Percentiles rank a stretch among this genome's conserved stretches.
phyloP scores from a whole-genome alignment of 305 asterid genomes.

The Nicotiana rustica region DNA sequence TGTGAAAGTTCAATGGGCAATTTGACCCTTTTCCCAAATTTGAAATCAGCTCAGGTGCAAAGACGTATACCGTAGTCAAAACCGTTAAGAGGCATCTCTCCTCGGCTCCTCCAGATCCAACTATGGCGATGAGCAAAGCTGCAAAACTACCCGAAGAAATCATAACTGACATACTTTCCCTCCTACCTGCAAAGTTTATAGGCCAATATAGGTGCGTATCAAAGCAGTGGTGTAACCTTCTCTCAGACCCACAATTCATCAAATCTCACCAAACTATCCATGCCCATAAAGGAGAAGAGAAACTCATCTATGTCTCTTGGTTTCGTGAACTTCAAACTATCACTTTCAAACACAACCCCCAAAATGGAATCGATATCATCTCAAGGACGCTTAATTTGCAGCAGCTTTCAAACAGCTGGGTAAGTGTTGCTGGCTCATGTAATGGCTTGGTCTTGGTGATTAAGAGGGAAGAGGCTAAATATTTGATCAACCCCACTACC shows the following conservation, averaged over 20 bases:
- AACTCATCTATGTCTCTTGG: slow-evolving; percentile 37
- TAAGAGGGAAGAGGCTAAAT: not conserved
- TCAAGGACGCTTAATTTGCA: no score
- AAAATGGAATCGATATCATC: no score
- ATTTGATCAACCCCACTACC: slow-evolving; percentile 53
- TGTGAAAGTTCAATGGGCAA: no score
- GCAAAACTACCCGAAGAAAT: slow-evolving; percentile 50
- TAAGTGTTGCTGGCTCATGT: slow-evolving; percentile 47
- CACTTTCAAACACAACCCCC: no score
- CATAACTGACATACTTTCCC: slow-evolving; percentile 46
- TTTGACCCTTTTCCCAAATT: no score
- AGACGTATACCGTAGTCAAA: no score
- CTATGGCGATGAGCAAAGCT: not conserved
- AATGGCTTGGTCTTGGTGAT: slow-evolving; percentile 53
- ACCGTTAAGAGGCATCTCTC: no score
- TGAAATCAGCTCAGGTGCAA: no score
- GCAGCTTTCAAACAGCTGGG: no score
- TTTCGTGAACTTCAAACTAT: slow-evolving; percentile 28
- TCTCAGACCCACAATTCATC: slow-evolving; percentile 45
- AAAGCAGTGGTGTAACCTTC: slow-evolving; percentile 45
- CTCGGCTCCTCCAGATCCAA: no score
- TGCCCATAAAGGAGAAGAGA: slow-evolving; percentile 32
- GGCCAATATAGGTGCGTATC: slow-evolving; percentile 55
- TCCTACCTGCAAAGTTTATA: slow-evolving; percentile 52
- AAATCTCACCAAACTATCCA: slow-evolving; percentile 40